Evolutionary conservation across 2,329 filamentous ascomycete species (phyloP), one percentile per base, ranked within the genome.

Genomic region (Coniochaeta sp.): DNA sequence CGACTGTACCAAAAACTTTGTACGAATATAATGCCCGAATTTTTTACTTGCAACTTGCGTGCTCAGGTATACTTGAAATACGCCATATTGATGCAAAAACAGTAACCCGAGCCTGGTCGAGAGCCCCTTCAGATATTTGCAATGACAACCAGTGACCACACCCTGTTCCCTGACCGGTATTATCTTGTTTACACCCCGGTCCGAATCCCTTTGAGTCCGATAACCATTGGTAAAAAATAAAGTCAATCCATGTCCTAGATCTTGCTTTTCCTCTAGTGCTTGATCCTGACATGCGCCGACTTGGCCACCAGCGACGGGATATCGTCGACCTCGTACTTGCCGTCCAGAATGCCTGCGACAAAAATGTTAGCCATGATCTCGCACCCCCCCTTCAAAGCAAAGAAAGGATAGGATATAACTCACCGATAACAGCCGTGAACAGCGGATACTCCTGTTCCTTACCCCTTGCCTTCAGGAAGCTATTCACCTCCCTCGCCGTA

Each of bases 401-500:
- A 40, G 17, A n/a, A 16, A 38, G 16, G 6, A 34, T 16, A 17
- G 17, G 33, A 7, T 3, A 38, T 5, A 40, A 60, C 68, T 54
- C 40, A 69, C 68, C 86, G 64, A 91, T 87, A 58, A 98, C 93
- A 1, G 91, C 91, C 9, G 91, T 97, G 72, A 99, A 96, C 6
- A 99, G 79, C 22, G 95, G 95, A 73, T 96, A 99, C 58, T 96
- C 89, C 34, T 85, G 79, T 76, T 96, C 92, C 65, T 88, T 77
- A 0, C 89, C 89, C 65, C 89, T 83, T 57, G 85, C 85, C 78
- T 89, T 90, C 70, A 99, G 76, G 75, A 98, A 98, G 57, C 82
- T 86, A 77, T 96, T 90, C 47, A 99, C 93, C 74, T 99, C 95
- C 64, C 88, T 85, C 9, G 95, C 93, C 3, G 95, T 99, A 67